Evolutionary conservation across 2,329 filamentous ascomycete genomes (phyloP), one percentile per base, ranked within the genome.

Genomic region (Fusarium sp.): DNA sequence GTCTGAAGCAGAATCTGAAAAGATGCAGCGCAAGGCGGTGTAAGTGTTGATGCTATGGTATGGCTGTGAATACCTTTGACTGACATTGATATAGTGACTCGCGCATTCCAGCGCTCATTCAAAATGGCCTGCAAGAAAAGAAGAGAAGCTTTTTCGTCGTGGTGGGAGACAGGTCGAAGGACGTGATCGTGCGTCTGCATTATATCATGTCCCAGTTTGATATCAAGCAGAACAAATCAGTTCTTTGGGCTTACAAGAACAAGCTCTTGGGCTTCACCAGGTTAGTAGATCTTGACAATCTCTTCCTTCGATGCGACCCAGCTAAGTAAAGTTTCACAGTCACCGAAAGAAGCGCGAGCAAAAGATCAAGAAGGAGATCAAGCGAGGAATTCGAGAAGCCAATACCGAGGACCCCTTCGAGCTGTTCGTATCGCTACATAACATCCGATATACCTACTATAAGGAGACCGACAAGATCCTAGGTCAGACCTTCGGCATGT

Each of bases 391-490:
- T 75, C 91, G 97, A 80, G 96, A 99, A 83, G 90, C 93, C 72
- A 98, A 99, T 83, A 89, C 91, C 62, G 94, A 97, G 81, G 96
- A 99, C 81, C 93, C 96, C 0, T 99, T 99, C 86, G 96, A 99
- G 85, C 90, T 98, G 62, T 99, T 98, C 84, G 93, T 98, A 78
- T 96, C 95, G 66, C 91, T 98, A 65, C 94, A 98, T 85, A 95
- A 98, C 83, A 98, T 99, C 82, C 93, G 96, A 83, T 99, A 99
- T 89, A 94, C 96, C 66, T 99, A 98, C 88, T 99, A 99, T 87
- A 99, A 99, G 85, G 96, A 99, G 86, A 98, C 96, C 34, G 96
- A 99, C 80, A 98, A 98, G 87, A 98, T 99, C 80, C 85, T 98
- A 64, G 96, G 96, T 82, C 97, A 98, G 83, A 99, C 96, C 48